A percentile compares a stretch with the other conserved stretches of the same genome.
Evolutionary conservation across 768 basidiomycete genomes (phyloP).

Genomic region (Amanita exitialis): DNA sequence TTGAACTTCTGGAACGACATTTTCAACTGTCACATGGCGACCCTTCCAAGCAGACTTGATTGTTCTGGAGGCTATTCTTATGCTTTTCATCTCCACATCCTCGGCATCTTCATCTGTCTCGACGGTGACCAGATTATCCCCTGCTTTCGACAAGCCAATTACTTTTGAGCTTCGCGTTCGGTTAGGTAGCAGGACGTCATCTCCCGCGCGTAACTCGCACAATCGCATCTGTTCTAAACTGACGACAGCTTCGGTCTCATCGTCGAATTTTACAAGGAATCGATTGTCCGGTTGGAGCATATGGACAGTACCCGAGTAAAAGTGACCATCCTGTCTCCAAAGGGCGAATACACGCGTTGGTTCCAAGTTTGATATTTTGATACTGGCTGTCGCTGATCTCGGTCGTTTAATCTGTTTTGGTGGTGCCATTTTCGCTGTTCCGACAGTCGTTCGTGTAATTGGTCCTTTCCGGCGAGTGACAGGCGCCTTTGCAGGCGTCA

Average conservation of each 20-base stretch:
- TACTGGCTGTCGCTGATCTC: slow-evolving; percentile 23
- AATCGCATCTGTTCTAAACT: slow-evolving; percentile 43
- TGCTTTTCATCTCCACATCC: slow-evolving; percentile 22
- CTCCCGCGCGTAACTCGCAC: slow-evolving; percentile 40
- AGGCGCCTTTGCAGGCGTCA: slow-evolving; percentile 13
- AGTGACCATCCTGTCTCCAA: slow-evolving; percentile 53
- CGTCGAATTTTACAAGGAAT: slow-evolving; percentile 60
- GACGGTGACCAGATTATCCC: slow-evolving; percentile 24
- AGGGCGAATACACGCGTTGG: slow-evolving; percentile 62
- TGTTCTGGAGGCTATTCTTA: slow-evolving; percentile 43
- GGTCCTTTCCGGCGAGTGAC: slow-evolving; percentile 13
- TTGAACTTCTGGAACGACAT: slow-evolving; percentile 31
- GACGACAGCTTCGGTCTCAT: slow-evolving; percentile 37
- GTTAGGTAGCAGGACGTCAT: slow-evolving; percentile 37
- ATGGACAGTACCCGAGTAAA: slow-evolving; percentile 49
- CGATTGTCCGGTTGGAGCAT: slow-evolving; percentile 17
- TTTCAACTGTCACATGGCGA: slow-evolving; percentile 31
- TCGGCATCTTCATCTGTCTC: slow-evolving; percentile 27
- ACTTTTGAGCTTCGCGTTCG: slow-evolving; percentile 22
- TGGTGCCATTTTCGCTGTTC: slow-evolving; percentile 5
- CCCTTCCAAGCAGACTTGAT: slow-evolving; percentile 44
- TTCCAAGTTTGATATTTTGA: slow-evolving; percentile 8
- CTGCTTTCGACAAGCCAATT: slow-evolving; percentile 20
- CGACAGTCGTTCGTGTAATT: slow-evolving; percentile 9
- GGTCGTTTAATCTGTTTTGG: slow-evolving; percentile 27